Percentiles rank a stretch among this genome's conserved stretches.
These are phyloP conservation scores for Citeromyces matritensis DNA, from an alignment of 805 yeast species.

Conservation along the genomic window DNA sequence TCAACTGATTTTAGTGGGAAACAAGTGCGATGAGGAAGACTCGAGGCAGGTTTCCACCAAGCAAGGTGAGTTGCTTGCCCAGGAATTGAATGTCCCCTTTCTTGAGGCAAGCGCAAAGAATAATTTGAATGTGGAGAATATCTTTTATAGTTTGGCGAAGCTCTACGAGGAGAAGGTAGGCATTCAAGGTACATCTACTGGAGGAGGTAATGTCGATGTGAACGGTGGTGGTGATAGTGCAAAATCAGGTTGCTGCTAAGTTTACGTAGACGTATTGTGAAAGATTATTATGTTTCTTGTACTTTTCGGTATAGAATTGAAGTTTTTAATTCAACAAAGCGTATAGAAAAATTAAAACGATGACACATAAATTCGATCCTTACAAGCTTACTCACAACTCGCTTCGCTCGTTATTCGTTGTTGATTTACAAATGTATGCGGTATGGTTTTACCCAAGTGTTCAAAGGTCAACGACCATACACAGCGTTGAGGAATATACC, in stretches of 20 bases:
- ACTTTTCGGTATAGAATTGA: not conserved
- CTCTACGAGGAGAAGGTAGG: slow-evolving; percentile 71
- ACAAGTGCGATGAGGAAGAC: slow-evolving; percentile 84
- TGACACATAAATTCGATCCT: not conserved
- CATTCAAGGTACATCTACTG: slow-evolving; percentile 6
- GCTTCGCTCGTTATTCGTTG: no score
- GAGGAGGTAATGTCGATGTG: slow-evolving; percentile 11
- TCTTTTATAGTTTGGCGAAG: slow-evolving; percentile 80
- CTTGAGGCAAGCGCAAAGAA: slow-evolving; percentile 95
- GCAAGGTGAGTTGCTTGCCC: slow-evolving; percentile 83
- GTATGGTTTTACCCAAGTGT: slow-evolving; percentile 99
- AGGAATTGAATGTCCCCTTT: slow-evolving; percentile 78
- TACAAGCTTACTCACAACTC: no score
- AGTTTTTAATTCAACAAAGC: not conserved
- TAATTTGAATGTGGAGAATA: slow-evolving; percentile 80
- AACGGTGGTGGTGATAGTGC: slow-evolving; percentile 2
- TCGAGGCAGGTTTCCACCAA: slow-evolving; percentile 78
- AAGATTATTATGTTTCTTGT: not conserved
- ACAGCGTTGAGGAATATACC: slow-evolving; percentile 99
- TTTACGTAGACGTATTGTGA: not conserved
- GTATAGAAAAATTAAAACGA: not conserved
- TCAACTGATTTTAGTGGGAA: slow-evolving; percentile 86
- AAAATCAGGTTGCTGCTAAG: no score
- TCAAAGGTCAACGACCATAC: slow-evolving; percentile 83
- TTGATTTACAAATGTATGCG: slow-evolving; percentile 55